Conservation (phyloP, 306 rosid genomes). For the Ormosia emarginata region DNA sequence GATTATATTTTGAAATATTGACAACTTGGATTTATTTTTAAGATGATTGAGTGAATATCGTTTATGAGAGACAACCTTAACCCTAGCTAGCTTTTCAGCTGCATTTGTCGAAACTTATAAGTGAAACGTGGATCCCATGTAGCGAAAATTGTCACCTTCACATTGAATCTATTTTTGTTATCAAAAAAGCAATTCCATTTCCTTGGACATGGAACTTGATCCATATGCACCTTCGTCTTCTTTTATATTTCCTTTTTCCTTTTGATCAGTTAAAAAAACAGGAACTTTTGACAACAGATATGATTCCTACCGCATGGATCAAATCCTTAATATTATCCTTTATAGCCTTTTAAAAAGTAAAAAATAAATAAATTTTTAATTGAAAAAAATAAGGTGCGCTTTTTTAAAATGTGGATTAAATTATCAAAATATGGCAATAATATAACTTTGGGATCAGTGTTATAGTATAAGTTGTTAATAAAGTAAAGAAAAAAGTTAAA, state of each 20-base stretch:
- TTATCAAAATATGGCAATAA: neutral
- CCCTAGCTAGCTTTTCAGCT: neutral
- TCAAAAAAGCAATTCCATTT: constrained; percentile 11
- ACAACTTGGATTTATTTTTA: neutral
- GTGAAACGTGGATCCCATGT: neutral
- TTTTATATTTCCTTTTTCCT: neutral
- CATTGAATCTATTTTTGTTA: neutral
- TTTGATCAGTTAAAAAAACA: neutral
- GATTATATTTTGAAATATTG: neutral
- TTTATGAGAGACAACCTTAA: neutral
- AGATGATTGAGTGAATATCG: too few species aligned
- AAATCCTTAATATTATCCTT: neutral
- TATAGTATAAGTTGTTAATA: too few species aligned
- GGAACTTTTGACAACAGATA: neutral
- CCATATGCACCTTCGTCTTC: neutral
- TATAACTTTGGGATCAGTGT: neutral
- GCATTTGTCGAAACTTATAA: neutral
- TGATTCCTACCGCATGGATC: neutral
- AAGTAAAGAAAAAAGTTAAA: too few species aligned
- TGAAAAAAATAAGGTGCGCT: neutral
- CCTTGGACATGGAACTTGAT: neutral
- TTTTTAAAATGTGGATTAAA: too few species aligned
- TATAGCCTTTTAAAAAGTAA: neutral
- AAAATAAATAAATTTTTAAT: neutral
- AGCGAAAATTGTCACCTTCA: neutral